These are phyloP conservation scores for Neohortaea acidophila DNA, from an alignment of 495 filamentous ascomycete species.

Conservation along the genomic window DNA sequence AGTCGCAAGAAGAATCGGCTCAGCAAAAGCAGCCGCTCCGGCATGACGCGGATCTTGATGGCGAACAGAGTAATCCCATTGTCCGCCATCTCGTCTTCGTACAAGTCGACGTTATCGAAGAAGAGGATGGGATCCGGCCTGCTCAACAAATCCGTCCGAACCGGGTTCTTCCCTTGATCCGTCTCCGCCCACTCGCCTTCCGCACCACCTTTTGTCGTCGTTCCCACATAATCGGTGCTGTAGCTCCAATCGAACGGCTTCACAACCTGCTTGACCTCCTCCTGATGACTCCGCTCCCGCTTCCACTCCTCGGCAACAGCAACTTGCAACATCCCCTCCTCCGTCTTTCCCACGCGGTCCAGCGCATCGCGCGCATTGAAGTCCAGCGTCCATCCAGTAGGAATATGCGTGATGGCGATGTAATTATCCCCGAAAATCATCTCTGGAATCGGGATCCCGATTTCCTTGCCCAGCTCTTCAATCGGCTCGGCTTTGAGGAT, in stretches of 20 bases:
- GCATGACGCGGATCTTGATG: slow-evolving; percentile 86
- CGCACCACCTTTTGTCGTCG: slow-evolving; percentile 21
- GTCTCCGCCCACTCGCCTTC: slow-evolving; percentile 7
- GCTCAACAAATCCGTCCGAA: slow-evolving; percentile 72
- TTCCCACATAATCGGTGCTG: slow-evolving; percentile 70
- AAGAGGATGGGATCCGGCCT: slow-evolving; percentile 85
- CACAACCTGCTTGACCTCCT: slow-evolving; percentile 82
- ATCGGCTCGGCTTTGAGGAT: slow-evolving; percentile 86
- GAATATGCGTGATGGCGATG: slow-evolving; percentile 52
- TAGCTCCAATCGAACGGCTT: slow-evolving; percentile 98
- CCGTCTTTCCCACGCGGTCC: slow-evolving; percentile 86
- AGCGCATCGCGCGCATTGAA: slow-evolving; percentile 82
- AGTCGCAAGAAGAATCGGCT: slow-evolving; percentile 85
- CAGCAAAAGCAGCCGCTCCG: slow-evolving; percentile 65
- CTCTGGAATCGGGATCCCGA: slow-evolving; percentile 80
- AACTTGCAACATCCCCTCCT: slow-evolving; percentile 73
- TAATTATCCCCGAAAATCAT: slow-evolving; percentile 99
- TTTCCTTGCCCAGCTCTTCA: slow-evolving; percentile 59
- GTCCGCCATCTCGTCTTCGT: slow-evolving; percentile 94
- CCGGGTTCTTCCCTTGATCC: slow-evolving; percentile 22
- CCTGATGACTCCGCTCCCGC: slow-evolving; percentile 60
- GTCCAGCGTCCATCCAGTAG: slow-evolving; percentile 52
- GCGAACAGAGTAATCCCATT: slow-evolving; percentile 83
- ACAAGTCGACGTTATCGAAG: slow-evolving; percentile 86
- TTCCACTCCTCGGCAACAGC: slow-evolving; percentile 87